These are phyloP conservation scores for Lentinus brumalis DNA, from an alignment of 768 basidiomycete genomes.

Conservation along the genomic window DNA sequence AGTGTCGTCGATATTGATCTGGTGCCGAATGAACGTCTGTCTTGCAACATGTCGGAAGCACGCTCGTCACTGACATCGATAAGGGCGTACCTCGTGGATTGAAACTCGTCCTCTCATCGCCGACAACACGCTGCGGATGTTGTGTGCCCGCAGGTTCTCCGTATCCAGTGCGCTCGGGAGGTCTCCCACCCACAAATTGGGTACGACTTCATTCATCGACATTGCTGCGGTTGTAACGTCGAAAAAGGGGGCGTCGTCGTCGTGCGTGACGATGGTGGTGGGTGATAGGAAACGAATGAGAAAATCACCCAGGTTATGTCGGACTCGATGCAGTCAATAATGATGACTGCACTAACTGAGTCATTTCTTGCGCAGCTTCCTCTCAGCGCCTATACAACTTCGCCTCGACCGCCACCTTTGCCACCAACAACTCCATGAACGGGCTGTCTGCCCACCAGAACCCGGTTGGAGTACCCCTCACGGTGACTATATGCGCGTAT, in stretches of 20 bases:
- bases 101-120: slow-evolving; percentile 71
- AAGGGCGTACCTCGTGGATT: slow-evolving; percentile 57
- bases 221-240: background rate
- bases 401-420: no score
- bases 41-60: slow-evolving; percentile 2
- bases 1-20: slow-evolving; percentile 78
- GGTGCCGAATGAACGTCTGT: slow-evolving; percentile 79
- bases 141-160: slow-evolving; percentile 59
- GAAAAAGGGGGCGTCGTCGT: background rate
- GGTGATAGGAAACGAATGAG: no score
- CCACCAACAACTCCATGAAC: no score
- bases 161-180: slow-evolving; percentile 68
- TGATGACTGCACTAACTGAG: no score
- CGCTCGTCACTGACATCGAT: background rate
- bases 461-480: no score
- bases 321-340: no score
- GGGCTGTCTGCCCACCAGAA: no score
- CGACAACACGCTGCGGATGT: slow-evolving; percentile 75
- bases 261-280: no score
- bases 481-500: background rate
- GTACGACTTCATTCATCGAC: slow-evolving; percentile 77
- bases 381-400: no score
- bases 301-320: no score
- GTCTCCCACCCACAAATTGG: slow-evolving; percentile 85
- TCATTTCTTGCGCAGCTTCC: no score